phyloP scores from a whole-genome alignment of 2,329 filamentous ascomycete species.

The Fusarium palustre region DNA sequence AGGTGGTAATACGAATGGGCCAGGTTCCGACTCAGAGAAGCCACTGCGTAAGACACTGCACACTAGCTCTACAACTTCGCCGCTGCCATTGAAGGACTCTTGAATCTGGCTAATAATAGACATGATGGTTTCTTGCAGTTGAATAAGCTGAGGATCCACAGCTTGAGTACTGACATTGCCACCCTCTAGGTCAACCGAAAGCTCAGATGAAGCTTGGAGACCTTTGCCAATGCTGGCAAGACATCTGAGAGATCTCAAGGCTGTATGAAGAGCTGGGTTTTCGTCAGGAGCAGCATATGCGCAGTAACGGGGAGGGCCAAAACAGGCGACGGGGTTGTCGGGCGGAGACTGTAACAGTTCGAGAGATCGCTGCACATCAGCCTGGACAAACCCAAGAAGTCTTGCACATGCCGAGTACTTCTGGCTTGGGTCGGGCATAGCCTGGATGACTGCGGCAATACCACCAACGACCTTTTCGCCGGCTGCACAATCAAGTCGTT shows the following conservation, averaged over 20 bases:
- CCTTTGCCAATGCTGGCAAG: slow-evolving; percentile 78
- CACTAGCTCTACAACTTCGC: slow-evolving; percentile 77
- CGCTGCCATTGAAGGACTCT: slow-evolving; percentile 65
- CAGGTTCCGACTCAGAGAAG: slow-evolving; percentile 78
- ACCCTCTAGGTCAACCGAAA: slow-evolving; percentile 74
- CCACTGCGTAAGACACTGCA: slow-evolving; percentile 79
- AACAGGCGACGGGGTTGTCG: slow-evolving; percentile 39
- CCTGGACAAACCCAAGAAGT: slow-evolving; percentile 63
- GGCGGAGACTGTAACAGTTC: slow-evolving; percentile 34
- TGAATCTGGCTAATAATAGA: slow-evolving; percentile 61
- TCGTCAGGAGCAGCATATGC: slow-evolving; percentile 54
- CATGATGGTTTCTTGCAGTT: slow-evolving; percentile 61
- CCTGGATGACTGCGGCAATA: slow-evolving; percentile 81
- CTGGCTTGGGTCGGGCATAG: slow-evolving; percentile 69
- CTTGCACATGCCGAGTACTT: slow-evolving; percentile 60
- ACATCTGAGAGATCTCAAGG: slow-evolving; percentile 71
- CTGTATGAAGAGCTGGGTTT: slow-evolving; percentile 60
- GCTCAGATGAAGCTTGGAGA: slow-evolving; percentile 75
- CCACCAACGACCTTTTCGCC: slow-evolving; percentile 80
- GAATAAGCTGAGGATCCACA: slow-evolving; percentile 39
- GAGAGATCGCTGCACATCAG: slow-evolving; percentile 59
- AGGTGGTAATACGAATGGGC: slow-evolving; percentile 81
- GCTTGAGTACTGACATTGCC: slow-evolving; percentile 45
- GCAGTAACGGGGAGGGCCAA: slow-evolving; percentile 39
- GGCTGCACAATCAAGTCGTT: slow-evolving; percentile 71